These are phyloP conservation scores for Penicillium roqueforti DNA, from an alignment of 495 filamentous ascomycete genomes.

Conservation along the genomic window DNA sequence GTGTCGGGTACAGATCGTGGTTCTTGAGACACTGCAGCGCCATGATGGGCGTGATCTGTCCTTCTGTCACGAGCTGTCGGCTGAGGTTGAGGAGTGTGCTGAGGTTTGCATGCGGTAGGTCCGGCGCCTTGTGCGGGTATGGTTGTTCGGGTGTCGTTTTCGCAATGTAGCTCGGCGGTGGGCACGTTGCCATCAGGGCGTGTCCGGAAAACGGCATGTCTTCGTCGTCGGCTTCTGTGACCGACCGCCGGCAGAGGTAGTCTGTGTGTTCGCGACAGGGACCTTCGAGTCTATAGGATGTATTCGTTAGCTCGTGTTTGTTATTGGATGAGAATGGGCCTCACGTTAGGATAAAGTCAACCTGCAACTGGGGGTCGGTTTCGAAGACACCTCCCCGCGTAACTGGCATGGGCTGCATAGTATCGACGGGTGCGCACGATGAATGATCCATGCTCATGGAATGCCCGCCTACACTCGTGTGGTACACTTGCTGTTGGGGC, in stretches of 20 bases:
- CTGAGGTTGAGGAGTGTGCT: constrained; percentile 79
- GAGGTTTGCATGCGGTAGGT: constrained; percentile 68
- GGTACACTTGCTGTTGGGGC: constrained; percentile 33
- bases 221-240: constrained; percentile 48
- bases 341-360: constrained; percentile 97
- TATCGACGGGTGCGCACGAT: constrained; percentile 20
- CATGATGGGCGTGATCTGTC: constrained; percentile 96
- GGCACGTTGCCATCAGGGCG: constrained; percentile 85
- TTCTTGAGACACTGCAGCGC: constrained; percentile 78
- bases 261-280: constrained; percentile 95
- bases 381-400: constrained; percentile 61
- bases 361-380: constrained; percentile 69
- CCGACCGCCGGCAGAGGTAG: constrained; percentile 48
- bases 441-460: constrained; percentile 32
- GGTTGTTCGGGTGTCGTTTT: constrained; percentile 39
- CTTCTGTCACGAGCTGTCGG: constrained; percentile 76
- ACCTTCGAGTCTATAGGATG: constrained; percentile 69
- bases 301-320: constrained; percentile 15
- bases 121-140: constrained; percentile 41
- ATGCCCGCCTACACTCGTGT: constrained; percentile 26
- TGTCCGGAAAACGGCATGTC: constrained; percentile 64
- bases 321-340: constrained; percentile 31
- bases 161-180: constrained; percentile 54
- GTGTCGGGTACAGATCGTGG: constrained; percentile 60
- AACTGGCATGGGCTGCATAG: constrained; percentile 33